Evolutionary conservation across 176 grass and related monocot genomes (phyloP).

Genomic region (Raddia guianensis): DNA sequence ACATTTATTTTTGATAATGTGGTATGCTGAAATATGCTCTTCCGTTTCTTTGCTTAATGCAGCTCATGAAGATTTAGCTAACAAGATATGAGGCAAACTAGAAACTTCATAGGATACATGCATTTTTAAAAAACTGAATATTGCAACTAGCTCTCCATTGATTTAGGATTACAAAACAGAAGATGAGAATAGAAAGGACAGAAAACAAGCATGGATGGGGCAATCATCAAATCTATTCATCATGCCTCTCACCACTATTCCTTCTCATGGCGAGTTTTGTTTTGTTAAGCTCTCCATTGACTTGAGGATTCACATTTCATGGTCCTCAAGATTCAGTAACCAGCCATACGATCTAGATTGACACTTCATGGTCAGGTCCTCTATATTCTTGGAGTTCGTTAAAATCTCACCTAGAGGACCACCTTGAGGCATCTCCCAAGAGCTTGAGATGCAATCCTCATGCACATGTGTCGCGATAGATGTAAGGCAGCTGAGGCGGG

Average conservation of each 20-base stretch:
- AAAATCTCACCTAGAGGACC: constrained; percentile 79
- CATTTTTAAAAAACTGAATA: constrained; percentile 35
- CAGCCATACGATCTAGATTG: constrained; percentile 54
- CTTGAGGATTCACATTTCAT: constrained; percentile 36
- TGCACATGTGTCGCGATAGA: constrained; percentile 44
- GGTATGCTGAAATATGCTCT: background rate
- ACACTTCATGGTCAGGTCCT: constrained; percentile 35
- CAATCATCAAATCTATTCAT: constrained; percentile 26
- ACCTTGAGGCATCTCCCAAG: constrained; percentile 64
- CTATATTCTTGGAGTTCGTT: constrained; percentile 53
- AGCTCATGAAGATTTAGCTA: constrained; percentile 14
- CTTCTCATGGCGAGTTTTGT: constrained; percentile 16
- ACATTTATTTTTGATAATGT: background rate
- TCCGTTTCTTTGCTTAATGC: background rate
- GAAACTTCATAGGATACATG: constrained; percentile 34
- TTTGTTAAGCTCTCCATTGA: background rate
- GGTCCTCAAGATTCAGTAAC: constrained; percentile 49
- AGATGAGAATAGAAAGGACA: constrained; percentile 23
- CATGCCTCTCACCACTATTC: constrained; percentile 14
- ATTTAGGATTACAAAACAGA: constrained; percentile 22
- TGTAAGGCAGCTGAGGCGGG: constrained; percentile 25
- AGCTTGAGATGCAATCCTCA: constrained; percentile 56
- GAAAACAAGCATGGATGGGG: constrained; percentile 3
- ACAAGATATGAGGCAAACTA: constrained; percentile 12
- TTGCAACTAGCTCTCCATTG: constrained; percentile 19